A percentile compares a stretch with the other conserved stretches of the same genome.
These are phyloP conservation scores for Ophiocordyceps camponoti-leonardi DNA, from an alignment of 2,329 filamentous ascomycete genomes.

Conservation along the genomic window DNA sequence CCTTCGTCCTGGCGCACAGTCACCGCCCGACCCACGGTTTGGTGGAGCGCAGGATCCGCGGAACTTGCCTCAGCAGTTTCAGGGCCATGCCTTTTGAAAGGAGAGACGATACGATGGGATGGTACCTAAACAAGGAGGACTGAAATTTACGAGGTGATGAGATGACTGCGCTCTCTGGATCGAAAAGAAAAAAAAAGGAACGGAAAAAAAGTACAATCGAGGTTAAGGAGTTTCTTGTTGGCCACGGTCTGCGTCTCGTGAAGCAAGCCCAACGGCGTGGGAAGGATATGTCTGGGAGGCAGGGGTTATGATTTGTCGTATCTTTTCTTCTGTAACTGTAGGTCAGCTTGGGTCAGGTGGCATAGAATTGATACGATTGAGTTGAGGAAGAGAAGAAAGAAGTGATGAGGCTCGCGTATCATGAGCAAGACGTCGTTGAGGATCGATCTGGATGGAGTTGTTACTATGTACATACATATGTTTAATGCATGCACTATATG, in stretches of 20 bases:
- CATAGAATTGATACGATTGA: background rate
- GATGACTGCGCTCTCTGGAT: background rate
- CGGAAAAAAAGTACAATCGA: background rate
- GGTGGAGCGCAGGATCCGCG: conserved; percentile 6
- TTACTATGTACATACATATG: too few relatives aligned
- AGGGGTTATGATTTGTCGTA: background rate
- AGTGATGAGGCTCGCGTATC: too few relatives aligned
- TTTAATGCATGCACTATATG: too few relatives aligned
- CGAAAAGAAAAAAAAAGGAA: background rate
- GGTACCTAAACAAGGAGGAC: background rate
- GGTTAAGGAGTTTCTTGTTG: background rate
- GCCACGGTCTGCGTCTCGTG: background rate
- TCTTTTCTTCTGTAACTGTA: background rate
- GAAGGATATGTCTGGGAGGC: background rate
- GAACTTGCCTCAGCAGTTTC: conserved; percentile 13
- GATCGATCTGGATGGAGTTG: too few relatives aligned
- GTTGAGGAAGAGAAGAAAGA: background rate
- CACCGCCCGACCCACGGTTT: conserved; percentile 14
- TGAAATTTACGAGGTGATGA: background rate
- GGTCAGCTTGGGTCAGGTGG: background rate
- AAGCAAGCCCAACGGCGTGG: background rate
- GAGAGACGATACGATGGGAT: background rate
- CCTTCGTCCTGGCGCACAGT: conserved; percentile 10
- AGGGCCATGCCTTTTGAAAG: conserved; percentile 19
- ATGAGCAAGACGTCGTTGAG: too few relatives aligned